These are phyloP conservation scores for Ceratonia siliqua DNA, from an alignment of 306 rosid genomes.

Conservation along the genomic window DNA sequence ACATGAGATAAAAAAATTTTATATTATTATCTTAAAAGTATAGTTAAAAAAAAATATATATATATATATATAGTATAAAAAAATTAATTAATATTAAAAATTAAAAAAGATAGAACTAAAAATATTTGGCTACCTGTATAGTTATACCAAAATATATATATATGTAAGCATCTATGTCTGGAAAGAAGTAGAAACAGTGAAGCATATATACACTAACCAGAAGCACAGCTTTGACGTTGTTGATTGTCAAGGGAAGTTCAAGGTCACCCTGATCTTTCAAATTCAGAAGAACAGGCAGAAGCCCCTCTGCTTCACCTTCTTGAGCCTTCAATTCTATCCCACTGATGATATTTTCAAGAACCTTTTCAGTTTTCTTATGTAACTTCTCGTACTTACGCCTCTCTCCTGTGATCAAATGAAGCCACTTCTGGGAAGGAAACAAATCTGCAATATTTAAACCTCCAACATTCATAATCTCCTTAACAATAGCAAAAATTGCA, in stretches of 20 bases:
- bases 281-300: not conserved
- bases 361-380: not conserved
- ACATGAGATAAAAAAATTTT: too few species aligned
- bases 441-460: not conserved
- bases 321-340: not conserved
- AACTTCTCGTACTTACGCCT: not conserved
- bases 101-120: too few species aligned
- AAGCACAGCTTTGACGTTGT: conserved; percentile 12
- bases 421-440: conserved; percentile 9
- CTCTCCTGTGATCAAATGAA: conserved; percentile 10
- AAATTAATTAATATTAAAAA: too few species aligned
- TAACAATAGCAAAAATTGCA: not conserved
- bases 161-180: too few species aligned
- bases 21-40: too few species aligned
- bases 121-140: too few species aligned
- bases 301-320: not conserved
- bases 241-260: too few species aligned
- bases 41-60: too few species aligned
- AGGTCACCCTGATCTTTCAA: not conserved
- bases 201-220: conserved; percentile 27
- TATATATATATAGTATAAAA: too few species aligned
- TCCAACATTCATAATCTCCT: not conserved
- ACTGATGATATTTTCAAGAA: conserved; percentile 6
- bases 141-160: too few species aligned
- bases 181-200: too few species aligned